A percentile compares a stretch with the other conserved stretches of the same genome.
Conservation (phyloP, 2,329 filamentous ascomycete genomes). For the Botrytis pseudocinerea region DNA sequence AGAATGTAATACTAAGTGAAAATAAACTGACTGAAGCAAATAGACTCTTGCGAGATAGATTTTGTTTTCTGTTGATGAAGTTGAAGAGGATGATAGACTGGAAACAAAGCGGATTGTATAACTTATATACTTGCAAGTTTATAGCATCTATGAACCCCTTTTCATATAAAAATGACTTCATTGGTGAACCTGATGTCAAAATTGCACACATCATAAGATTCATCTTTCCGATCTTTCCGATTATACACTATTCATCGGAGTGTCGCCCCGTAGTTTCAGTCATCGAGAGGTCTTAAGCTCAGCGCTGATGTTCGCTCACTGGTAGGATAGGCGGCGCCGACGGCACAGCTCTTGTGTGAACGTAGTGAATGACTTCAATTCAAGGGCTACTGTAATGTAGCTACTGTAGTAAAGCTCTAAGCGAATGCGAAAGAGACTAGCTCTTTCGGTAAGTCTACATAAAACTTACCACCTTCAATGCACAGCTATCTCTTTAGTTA, state of each 20-base stretch:
- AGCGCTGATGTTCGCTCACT: background rate
- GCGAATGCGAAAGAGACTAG: too few species aligned
- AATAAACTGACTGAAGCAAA: background rate
- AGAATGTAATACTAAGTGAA: background rate
- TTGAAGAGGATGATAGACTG: background rate
- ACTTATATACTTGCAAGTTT: slow-evolving; percentile 3
- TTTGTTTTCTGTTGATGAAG: background rate
- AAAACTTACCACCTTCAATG: too few species aligned
- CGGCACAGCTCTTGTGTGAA: background rate
- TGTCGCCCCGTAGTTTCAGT: background rate
- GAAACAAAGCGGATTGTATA: background rate
- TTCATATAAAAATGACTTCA: background rate
- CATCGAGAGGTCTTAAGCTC: background rate
- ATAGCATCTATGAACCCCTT: background rate
- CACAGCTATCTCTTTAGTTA: too few species aligned
- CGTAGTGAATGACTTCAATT: too few species aligned
- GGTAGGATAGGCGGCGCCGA: background rate
- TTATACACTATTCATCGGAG: background rate
- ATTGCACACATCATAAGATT: background rate
- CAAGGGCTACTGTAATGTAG: too few species aligned
- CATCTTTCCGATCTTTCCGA: background rate
- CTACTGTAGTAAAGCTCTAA: too few species aligned
- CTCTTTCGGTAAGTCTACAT: too few species aligned
- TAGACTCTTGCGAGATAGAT: background rate
- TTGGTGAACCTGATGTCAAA: background rate